phyloP scores from a whole-genome alignment of 2,329 filamentous ascomycete species.

The Pseudocercospora musae region DNA sequence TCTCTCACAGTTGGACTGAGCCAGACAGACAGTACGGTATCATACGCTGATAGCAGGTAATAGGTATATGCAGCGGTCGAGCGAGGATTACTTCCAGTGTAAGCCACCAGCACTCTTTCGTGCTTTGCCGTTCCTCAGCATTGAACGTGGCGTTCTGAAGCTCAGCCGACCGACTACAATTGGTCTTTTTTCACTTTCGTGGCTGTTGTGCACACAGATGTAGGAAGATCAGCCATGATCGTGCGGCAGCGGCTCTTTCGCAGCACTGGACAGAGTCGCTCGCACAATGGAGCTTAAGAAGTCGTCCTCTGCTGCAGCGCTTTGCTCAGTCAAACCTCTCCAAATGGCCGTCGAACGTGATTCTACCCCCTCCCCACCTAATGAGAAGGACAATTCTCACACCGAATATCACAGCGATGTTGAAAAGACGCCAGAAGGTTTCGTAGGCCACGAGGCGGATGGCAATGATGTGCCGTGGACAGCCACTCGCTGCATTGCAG shows the following conservation, averaged over 20 bases:
- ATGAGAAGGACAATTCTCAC: slow-evolving; percentile 9
- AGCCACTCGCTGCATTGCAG: slow-evolving; percentile 21
- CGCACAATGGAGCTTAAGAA: slow-evolving; percentile 1
- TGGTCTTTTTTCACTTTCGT: not conserved
- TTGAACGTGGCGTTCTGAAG: not conserved
- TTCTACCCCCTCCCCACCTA: not conserved
- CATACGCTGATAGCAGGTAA: too few species aligned
- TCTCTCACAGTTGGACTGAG: too few species aligned
- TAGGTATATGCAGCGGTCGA: too few species aligned
- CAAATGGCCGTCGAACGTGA: slow-evolving; percentile 6
- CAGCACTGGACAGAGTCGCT: slow-evolving; percentile 7
- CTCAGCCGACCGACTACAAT: not conserved
- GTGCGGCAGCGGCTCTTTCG: slow-evolving; percentile 14
- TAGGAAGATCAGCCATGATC: slow-evolving; percentile 9
- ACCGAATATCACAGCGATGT: slow-evolving; percentile 16
- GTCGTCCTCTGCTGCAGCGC: not conserved
- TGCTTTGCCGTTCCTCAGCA: slow-evolving; percentile 10
- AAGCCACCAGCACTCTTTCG: slow-evolving; percentile 10
- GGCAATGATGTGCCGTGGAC: slow-evolving; percentile 23
- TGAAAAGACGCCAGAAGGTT: slow-evolving; percentile 18
- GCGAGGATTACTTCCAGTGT: not conserved
- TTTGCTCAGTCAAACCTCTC: not conserved
- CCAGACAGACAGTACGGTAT: too few species aligned
- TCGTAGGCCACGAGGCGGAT: slow-evolving; percentile 11
- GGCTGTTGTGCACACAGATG: not conserved